Base-by-base conservation (phyloP, 140 eudicot genomes). In the Flaveria floridana region DNA sequence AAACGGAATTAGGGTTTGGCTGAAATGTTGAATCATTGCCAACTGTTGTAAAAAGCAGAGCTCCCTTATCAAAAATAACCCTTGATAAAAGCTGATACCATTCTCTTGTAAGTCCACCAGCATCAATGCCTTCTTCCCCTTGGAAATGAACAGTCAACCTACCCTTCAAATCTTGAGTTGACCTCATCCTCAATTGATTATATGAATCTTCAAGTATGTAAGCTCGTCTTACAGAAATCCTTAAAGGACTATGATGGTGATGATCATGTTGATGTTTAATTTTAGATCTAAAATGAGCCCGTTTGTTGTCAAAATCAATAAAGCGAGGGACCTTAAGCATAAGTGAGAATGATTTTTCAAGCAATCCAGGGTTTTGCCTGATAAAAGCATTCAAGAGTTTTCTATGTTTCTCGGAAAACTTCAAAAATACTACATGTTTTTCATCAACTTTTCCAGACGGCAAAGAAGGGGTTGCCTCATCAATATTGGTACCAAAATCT, bases 51-150 rank as follows among this genome's bases (percentile, higher is more conserved):
- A 95, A 95, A 15, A 95, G 82, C 76, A 95, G 75, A 19, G 99
- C 97, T 70, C 99, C 97, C 79, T 87, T 95, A 77, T 95, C 97
- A 64, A 95, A 95, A 78, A 95, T 95, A 50, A 95, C 99, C 84
- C 99, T 78, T 0, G 99, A 91, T 37, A 95, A 70, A 71, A 89
- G 72, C 82, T 95, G 99, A 79, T 95, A 95, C 99, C 99, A 95
- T 80, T 95, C 99, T 82, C 99, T 87, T 9, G 99, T 95, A 70
- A 95, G 95, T 12, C 99, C 99, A 80, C 99, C 99, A 3, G 99
- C 99, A 83, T 95, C 99, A 19, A 95, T 95, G 19, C 99, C 99
- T 83, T 95, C 99, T 75, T 95, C 99, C 66, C 99, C 99, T 83
- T 91, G 99, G 63, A 95, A 95, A 51, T 95, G 95, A 62, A 95